phyloP scores from a whole-genome alignment of 1,284 basidiomycete species.

The Termitomyces sp. region DNA sequence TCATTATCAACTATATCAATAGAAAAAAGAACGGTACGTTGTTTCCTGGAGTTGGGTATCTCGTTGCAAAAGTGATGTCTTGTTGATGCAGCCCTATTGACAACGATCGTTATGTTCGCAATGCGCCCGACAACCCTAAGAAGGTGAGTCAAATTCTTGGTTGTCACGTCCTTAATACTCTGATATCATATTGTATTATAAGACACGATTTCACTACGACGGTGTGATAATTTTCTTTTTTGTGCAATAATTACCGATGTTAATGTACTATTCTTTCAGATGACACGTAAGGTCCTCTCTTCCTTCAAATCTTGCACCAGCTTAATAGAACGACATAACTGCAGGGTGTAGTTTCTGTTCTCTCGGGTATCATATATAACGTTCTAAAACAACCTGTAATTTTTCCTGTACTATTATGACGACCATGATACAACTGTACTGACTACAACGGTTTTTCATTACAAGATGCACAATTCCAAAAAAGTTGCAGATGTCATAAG shows the following conservation, averaged over 20 bases:
- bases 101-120: constrained; percentile 73
- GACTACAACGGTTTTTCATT: neutral
- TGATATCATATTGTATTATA: constrained; percentile 18
- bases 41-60: neutral
- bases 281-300: constrained; percentile 30
- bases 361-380: neutral
- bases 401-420: constrained; percentile 3
- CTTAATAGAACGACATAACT: neutral
- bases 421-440: neutral
- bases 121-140: constrained; percentile 84
- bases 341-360: constrained; percentile 11
- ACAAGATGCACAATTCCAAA: neutral
- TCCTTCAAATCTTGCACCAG: neutral
- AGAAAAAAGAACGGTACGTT: constrained; percentile 71
- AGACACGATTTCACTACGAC: constrained; percentile 75
- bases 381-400: neutral
- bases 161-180: neutral
- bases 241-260: neutral
- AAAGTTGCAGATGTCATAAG: neutral
- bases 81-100: constrained; percentile 54
- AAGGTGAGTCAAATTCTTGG: constrained; percentile 46
- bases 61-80: neutral
- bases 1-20: constrained; percentile 3
- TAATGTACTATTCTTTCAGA: constrained; percentile 21
- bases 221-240: constrained; percentile 37